Base-by-base conservation (phyloP, 805 yeast species). In the Myxozyma neglecta region DNA sequence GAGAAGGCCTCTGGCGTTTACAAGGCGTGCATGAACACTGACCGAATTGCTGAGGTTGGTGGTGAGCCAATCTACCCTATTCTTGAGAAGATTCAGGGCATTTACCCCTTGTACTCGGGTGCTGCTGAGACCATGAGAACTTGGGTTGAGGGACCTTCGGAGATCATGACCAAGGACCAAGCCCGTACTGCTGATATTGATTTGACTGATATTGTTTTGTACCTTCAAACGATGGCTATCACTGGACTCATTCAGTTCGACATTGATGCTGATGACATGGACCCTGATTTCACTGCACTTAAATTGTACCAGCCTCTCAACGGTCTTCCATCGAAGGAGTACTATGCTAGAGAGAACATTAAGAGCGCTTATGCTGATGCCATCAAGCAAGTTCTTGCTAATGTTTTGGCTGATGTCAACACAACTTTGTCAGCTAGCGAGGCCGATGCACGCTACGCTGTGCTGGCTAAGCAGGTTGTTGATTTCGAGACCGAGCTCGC, bases 261-360 rank as follows among this genome's bases (percentile, higher is more conserved):
- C 32, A 52, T 64, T 43, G 66, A 57, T 37, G 64, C 66, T n/a
- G 68, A 64, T 40, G 66, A 63, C 50, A 56, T 59, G 60, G 35
- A 63, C 48, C 68, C 68, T 7, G 68, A 64, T 48, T 56, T 42
- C 56, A 59, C 48, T n/a, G 49, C 44, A 7, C 53, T 64, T 34
- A 55, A 44, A 32, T 37, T 64, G 16, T 56, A 55, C 47, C 68
- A 64, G 57, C 57, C 60, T 16, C 47, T 63, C 34, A 64, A 64
- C 56, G 68, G 68, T n/a, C 43, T 64, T 45, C 68, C 68, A 20
- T 64, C 68, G 9, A 59, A 59, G 53, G 64, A 64, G 51, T 64
- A 64, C 62, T 64, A 64, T 50, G 13, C 44, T 14, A 47, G 44
- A 32, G 48, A 57, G 16, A 42, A 45, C 18, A 48, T 64, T 16